phyloP scores from a whole-genome alignment of 768 basidiomycete species.

The Pleurotus eryngii region DNA sequence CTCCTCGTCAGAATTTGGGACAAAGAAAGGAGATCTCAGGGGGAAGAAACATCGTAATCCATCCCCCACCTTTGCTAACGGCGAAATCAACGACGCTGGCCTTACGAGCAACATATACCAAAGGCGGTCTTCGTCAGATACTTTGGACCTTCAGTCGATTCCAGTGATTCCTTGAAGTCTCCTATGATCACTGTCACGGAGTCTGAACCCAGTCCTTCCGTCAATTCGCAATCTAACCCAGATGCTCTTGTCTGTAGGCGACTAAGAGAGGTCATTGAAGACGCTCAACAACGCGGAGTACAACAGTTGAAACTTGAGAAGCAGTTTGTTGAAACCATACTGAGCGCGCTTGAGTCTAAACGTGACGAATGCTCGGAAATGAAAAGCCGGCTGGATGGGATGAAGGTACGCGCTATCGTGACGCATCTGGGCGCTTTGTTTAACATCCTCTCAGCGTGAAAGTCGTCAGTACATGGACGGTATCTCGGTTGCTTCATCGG shows the following conservation, averaged over 20 bases:
- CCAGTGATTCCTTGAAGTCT: background rate
- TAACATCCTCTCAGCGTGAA: conserved; percentile 54
- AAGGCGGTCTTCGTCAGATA: conserved; percentile 1
- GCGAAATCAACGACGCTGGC: background rate
- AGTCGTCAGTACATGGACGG: conserved; percentile 93
- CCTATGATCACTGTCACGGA: conserved; percentile 44
- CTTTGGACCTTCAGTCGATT: background rate
- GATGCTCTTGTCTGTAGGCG: conserved; percentile 44
- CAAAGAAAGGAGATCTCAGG: background rate
- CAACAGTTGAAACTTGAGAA: conserved; percentile 69
- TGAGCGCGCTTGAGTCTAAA: conserved; percentile 62
- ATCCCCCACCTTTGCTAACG: background rate
- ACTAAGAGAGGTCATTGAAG: conserved; percentile 58
- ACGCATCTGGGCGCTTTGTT: conserved; percentile 2
- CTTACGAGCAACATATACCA: too few species aligned
- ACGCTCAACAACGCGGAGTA: conserved; percentile 56
- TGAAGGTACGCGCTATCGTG: conserved; percentile 60
- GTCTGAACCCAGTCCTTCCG: conserved; percentile 27
- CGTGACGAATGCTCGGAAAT: conserved; percentile 59
- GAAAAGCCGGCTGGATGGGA: conserved; percentile 77
- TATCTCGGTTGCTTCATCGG: conserved; percentile 86
- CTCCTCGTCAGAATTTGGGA: background rate
- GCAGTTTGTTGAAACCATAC: conserved; percentile 66
- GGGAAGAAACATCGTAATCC: background rate
- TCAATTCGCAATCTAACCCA: conserved; percentile 32